A percentile compares a stretch with the other conserved stretches of the same genome.
Evolutionary conservation across 73 alveolate species (phyloP).

Genomic region (Paramecium primaurelia): DNA sequence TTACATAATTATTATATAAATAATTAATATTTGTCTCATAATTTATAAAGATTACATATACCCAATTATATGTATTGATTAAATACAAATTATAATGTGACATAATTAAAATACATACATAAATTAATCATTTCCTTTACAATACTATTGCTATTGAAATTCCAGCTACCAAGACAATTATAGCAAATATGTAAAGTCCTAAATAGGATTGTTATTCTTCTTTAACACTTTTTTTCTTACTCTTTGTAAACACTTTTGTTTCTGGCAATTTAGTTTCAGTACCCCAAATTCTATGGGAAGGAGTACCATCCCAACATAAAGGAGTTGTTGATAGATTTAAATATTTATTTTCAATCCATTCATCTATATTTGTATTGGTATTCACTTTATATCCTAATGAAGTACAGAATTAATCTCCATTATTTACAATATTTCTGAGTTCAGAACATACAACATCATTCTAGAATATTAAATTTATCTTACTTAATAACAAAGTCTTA

Average conservation of each 20-base stretch:
- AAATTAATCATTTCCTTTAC: not conserved
- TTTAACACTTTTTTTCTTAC: not conserved
- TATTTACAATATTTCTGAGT: not conserved
- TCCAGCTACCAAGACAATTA: not conserved
- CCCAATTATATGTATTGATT: not conserved
- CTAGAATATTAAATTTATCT: not conserved
- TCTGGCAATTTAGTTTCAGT: not conserved
- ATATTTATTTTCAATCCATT: constrained; percentile 31
- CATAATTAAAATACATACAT: not conserved
- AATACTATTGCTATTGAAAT: not conserved
- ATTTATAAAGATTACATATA: not conserved
- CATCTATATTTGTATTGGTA: not conserved
- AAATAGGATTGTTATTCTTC: not conserved
- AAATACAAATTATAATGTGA: not conserved
- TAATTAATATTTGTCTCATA: no score
- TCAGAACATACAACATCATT: constrained; percentile 39
- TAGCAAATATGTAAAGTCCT: not conserved
- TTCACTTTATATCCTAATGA: not conserved
- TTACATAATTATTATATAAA: no score
- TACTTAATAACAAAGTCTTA: constrained; percentile 6
- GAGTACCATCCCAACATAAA: constrained; percentile 21
- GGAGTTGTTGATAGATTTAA: not conserved
- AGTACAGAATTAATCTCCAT: not conserved
- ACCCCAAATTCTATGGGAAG: not conserved
- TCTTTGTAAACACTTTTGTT: not conserved